Evolutionary conservation across 2,329 filamentous ascomycete genomes (phyloP), one percentile per base, ranked within the genome.

Genomic region (Nakataea oryzae): DNA sequence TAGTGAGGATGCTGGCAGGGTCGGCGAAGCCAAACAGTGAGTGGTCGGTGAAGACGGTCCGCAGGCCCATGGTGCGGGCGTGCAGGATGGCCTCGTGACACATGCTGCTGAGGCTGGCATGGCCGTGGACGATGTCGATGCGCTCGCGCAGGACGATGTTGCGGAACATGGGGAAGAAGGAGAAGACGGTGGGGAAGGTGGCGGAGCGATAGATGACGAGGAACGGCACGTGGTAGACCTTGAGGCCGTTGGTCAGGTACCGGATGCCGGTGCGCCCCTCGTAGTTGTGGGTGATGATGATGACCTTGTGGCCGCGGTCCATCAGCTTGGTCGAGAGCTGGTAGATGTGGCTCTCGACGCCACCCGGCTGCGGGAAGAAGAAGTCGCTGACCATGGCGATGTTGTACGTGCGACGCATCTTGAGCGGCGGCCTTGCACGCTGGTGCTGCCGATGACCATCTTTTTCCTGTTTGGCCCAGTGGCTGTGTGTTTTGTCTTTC

Each of bases 61-160:
- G 86, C 68, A 99, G 73, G 1, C 95, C 93, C 96, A 99, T 99
- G 3, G 95, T 97, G 62, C 95, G 81, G 13, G 90, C 95, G 76
- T 99, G 95, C 12, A 99, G 77, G 63, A 99, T 96, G 12, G 90
- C 95, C 75, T 99, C 95, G 71, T 96, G 90, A 71, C 93, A 97
- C 60, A 99, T 81, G 72, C 87, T 96, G 74, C 92, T 97, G 65
- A 99, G 80, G 72, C 91, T 96, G 34, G 85, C 93, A 78, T 99
- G 95, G n/a, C 93, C 95, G 72, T 99, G 95, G 0, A 99, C 93
- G 69, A 99, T 99, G 74, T 97, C 89, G 68, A 99, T 97, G 64
- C 88, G 85, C 75, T 99, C 95, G 57, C 95, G 87, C 64, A 99
- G 89, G 65, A 97, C 85, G 69, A 99, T 97, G 69, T 97, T 96